phyloP scores from a whole-genome alignment of 768 basidiomycete genomes.

The Rubroboletus pulcherrimus region DNA sequence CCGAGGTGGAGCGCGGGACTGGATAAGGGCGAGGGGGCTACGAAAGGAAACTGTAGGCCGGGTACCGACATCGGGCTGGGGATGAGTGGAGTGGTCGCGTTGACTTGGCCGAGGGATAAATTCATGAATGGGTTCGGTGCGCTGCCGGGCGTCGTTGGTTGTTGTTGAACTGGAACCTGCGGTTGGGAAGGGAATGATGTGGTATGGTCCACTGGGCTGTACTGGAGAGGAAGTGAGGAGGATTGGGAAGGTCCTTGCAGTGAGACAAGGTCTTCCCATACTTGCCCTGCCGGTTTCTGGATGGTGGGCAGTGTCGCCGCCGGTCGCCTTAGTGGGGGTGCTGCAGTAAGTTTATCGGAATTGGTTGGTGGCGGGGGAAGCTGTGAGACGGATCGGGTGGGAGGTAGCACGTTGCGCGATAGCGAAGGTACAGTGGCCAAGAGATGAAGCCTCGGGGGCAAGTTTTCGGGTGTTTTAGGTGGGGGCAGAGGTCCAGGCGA shows the following conservation, averaged over 20 bases:
- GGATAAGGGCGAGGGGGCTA: neutral
- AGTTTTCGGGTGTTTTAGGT: constrained; percentile 27
- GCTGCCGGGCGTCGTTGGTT: neutral
- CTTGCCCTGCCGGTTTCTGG: constrained; percentile 29
- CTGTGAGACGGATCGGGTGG: constrained; percentile 35
- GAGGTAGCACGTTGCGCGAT: constrained; percentile 12
- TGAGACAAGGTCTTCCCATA: constrained; percentile 59
- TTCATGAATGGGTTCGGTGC: constrained; percentile 22
- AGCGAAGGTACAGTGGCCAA: constrained; percentile 11
- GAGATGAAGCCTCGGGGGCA: constrained; percentile 18
- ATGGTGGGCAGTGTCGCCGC: constrained; percentile 9
- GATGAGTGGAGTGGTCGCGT: neutral
- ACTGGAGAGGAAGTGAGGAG: constrained; percentile 49
- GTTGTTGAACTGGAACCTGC: constrained; percentile 13
- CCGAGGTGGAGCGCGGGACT: constrained; percentile 16
- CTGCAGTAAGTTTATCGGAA: constrained; percentile 14
- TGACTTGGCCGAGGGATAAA: constrained; percentile 8
- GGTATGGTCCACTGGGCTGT: constrained; percentile 3
- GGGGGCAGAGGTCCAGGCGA: constrained; percentile 27
- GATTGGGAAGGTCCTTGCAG: constrained; percentile 38
- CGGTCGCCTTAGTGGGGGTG: constrained; percentile 4
- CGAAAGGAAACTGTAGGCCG: constrained; percentile 5
- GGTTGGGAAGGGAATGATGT: constrained; percentile 13
- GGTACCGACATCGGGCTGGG: constrained; percentile 7
- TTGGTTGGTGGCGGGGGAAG: constrained; percentile 22